Conservation (phyloP, 345 rosid genomes). For the Aegle marmelos region DNA sequence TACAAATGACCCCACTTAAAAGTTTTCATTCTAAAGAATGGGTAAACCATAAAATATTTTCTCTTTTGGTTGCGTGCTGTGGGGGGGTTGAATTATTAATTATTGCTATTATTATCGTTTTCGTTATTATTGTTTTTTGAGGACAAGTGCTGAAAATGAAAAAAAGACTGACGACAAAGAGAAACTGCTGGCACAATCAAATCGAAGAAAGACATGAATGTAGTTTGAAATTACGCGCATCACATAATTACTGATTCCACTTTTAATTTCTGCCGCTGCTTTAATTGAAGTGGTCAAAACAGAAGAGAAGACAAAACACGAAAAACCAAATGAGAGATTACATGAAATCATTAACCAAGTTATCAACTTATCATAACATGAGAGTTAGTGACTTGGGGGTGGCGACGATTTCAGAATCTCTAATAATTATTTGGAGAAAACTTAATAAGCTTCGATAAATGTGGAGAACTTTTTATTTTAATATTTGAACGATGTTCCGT, state of each 20-base stretch:
- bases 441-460: too few relatives aligned
- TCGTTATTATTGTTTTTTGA: too few relatives aligned
- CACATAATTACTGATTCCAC: not conserved
- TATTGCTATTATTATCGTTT: too few relatives aligned
- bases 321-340: not conserved
- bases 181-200: not conserved
- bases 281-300: not conserved
- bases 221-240: not conserved
- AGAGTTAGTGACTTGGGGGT: not conserved
- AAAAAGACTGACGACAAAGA: not conserved
- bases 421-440: not conserved
- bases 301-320: not conserved
- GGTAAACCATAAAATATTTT: too few relatives aligned
- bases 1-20: too few relatives aligned
- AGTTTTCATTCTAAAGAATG: too few relatives aligned
- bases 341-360: not conserved
- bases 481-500: too few relatives aligned
- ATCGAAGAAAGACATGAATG: not conserved
- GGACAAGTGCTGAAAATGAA: too few relatives aligned
- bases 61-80: too few relatives aligned
- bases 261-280: constrained; percentile 1
- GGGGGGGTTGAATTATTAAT: too few relatives aligned
- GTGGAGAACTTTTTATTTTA: too few relatives aligned
- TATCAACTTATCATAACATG: too few relatives aligned
- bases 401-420: not conserved